Percentiles rank a stretch among this genome's conserved stretches.
These are phyloP conservation scores for Aleurites moluccanus DNA, from an alignment of 441 rosid genomes.

Conservation along the genomic window DNA sequence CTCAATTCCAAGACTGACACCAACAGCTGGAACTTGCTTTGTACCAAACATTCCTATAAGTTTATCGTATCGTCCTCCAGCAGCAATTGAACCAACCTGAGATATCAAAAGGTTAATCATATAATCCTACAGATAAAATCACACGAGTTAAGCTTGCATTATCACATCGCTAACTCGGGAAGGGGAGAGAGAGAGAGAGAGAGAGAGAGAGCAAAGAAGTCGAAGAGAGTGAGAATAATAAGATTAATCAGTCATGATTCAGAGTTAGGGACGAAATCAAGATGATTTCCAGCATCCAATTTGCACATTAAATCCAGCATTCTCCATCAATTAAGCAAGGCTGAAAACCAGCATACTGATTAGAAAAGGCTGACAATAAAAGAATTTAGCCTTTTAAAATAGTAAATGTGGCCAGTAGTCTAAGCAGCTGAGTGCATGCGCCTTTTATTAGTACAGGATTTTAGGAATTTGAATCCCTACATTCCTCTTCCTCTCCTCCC, in stretches of 20 bases:
- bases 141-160: neutral
- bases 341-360: neutral
- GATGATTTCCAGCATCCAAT: neutral
- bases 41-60: constrained; percentile 88
- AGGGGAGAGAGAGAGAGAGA: too few species aligned
- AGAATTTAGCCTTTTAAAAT: too few species aligned
- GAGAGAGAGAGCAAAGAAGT: neutral
- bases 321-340: neutral
- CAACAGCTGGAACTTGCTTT: constrained; percentile 91
- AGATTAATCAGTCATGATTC: neutral
- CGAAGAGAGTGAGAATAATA: neutral
- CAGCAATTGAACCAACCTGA: constrained; percentile 98
- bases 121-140: neutral
- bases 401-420: too few species aligned
- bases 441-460: too few species aligned
- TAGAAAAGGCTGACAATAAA: neutral
- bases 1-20: constrained; percentile 95
- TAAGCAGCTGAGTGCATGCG: too few species aligned
- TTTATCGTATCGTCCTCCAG: constrained; percentile 93
- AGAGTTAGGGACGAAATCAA: neutral
- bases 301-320: neutral
- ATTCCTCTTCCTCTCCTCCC: too few species aligned
- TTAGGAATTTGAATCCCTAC: too few species aligned
- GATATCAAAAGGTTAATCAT: neutral
- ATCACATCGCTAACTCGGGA: neutral